A percentile compares a stretch with the other conserved stretches of the same genome.
Evolutionary conservation across 169 alveolate species (phyloP).

Genomic region (Eimeria tenella): DNA sequence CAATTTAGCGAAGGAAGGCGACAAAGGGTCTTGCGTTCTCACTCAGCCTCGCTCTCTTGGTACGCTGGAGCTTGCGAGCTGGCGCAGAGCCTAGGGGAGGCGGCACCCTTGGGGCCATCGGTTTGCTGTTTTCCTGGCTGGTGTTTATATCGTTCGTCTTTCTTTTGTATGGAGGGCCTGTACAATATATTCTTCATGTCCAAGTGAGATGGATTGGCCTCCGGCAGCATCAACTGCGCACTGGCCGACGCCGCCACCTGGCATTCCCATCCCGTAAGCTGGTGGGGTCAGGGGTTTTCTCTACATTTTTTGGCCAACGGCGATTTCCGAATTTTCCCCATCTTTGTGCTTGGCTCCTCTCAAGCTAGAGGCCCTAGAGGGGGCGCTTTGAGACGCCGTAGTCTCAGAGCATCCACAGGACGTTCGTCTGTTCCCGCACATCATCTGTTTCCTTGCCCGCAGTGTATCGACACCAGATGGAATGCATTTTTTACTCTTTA

Average conservation of each 20-base stretch:
- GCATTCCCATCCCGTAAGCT: constrained; percentile 34
- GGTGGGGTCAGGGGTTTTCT: constrained; percentile 6
- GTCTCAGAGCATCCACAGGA: neutral
- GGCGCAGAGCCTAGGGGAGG: too few species aligned
- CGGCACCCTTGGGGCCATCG: too few species aligned
- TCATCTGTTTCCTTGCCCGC: constrained; percentile 47
- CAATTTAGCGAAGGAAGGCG: constrained; percentile 1
- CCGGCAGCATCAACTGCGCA: constrained; percentile 4
- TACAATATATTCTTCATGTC: neutral
- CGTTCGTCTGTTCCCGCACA: neutral
- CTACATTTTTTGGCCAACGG: neutral
- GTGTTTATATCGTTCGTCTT: constrained; percentile 1
- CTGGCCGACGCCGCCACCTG: constrained; percentile 42
- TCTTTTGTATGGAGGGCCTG: neutral
- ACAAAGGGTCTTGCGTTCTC: neutral
- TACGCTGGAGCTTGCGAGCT: too few species aligned
- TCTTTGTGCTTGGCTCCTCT: neutral
- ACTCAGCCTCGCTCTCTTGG: too few species aligned
- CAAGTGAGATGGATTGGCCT: constrained; percentile 34
- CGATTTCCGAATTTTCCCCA: neutral
- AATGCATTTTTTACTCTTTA: neutral
- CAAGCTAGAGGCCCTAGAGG: constrained; percentile 22
- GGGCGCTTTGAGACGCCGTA: neutral
- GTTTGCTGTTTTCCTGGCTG: neutral
- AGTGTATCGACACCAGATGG: constrained; percentile 42